phyloP scores from a whole-genome alignment of 176 grass and related monocot genomes.

The Cenchrus fungigraminus region DNA sequence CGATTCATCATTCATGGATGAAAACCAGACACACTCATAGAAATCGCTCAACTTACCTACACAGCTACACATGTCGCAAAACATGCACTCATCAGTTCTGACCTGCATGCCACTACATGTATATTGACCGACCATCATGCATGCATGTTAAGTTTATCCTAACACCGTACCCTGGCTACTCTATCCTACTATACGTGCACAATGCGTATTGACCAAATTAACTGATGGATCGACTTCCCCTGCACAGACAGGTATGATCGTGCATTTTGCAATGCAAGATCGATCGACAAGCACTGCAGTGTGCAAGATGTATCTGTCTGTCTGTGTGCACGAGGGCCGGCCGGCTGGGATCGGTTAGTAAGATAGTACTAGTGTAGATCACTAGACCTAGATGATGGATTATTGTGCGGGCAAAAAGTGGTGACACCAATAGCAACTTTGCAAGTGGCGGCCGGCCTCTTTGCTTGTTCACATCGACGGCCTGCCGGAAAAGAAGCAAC shows the following conservation, averaged over 20 bases:
- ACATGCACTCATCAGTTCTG: too few relatives aligned
- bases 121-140: background rate
- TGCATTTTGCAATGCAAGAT: too few relatives aligned
- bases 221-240: too few relatives aligned
- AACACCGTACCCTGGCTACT: background rate
- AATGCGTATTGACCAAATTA: background rate
- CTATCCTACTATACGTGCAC: too few relatives aligned
- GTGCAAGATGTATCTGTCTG: background rate
- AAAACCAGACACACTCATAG: background rate
- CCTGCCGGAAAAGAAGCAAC: conserved; percentile 45
- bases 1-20: background rate
- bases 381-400: too few relatives aligned
- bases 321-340: background rate
- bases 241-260: background rate
- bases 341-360: background rate
- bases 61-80: too few relatives aligned
- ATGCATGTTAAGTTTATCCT: background rate
- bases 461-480: conserved; percentile 10
- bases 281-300: background rate
- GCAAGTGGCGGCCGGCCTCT: conserved; percentile 37
- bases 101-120: background rate
- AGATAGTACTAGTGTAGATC: too few relatives aligned
- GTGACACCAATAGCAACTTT: conserved; percentile 10
- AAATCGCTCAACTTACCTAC: too few relatives aligned
- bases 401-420: conserved; percentile 30